Conservation (phyloP, 345 rosid genomes). For the Ceriops tagal region DNA sequence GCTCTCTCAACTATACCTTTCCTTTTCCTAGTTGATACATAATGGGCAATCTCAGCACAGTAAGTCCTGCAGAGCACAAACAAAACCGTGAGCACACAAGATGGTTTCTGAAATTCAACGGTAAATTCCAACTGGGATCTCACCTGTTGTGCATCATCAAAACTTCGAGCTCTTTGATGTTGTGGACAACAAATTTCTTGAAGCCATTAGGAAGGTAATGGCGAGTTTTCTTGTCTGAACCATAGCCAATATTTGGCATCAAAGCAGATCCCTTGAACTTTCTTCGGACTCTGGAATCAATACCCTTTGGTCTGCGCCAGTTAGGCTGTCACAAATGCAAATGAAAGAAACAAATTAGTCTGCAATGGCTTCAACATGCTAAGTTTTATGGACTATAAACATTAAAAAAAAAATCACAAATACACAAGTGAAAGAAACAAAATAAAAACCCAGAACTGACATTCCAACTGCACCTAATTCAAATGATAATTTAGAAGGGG, state of each 20-base stretch:
- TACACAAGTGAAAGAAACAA: no score
- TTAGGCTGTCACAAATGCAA: slow-evolving; percentile 31
- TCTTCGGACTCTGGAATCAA: slow-evolving; percentile 71
- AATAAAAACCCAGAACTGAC: no score
- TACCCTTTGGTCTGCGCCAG: slow-evolving; percentile 95
- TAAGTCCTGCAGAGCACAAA: slow-evolving; percentile 42
- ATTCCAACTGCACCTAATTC: not conserved
- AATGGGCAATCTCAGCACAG: slow-evolving; percentile 86
- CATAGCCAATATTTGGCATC: slow-evolving; percentile 85
- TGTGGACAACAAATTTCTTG: slow-evolving; percentile 81
- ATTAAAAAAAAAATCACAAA: no score
- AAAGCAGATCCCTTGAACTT: slow-evolving; percentile 79
- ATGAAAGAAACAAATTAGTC: not conserved
- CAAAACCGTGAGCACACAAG: not conserved
- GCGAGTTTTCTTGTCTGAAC: slow-evolving; percentile 76
- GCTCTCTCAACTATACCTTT: slow-evolving; percentile 82
- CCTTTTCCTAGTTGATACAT: slow-evolving; percentile 75
- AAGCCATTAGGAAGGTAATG: slow-evolving; percentile 82
- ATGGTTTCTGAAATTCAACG: no score
- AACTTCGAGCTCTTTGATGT: slow-evolving; percentile 60
- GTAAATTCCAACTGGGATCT: not conserved
- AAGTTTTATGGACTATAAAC: not conserved
- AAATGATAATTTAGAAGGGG: not conserved
- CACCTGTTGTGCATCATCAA: slow-evolving; percentile 98
- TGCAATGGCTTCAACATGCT: not conserved